phyloP scores from a whole-genome alignment of 441 rosid genomes.

The Capsella rubella region DNA sequence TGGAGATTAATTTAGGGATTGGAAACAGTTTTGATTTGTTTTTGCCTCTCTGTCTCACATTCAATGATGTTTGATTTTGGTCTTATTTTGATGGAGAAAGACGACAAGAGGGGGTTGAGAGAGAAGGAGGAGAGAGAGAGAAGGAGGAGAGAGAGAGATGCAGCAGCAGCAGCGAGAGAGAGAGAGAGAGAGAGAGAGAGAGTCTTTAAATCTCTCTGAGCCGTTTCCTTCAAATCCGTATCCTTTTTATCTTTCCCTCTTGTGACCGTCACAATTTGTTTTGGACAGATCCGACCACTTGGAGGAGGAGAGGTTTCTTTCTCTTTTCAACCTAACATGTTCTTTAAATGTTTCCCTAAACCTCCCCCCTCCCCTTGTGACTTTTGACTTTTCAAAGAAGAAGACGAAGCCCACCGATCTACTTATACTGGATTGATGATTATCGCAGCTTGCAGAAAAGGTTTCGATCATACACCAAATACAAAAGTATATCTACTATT shows the following conservation, averaged over 20 bases:
- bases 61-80: slow-evolving; percentile 26
- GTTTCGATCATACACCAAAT: not conserved
- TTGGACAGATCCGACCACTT: slow-evolving; percentile 48
- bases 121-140: slow-evolving; percentile 17
- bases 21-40: slow-evolving; percentile 11
- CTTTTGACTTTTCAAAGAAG: slow-evolving; percentile 38
- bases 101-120: slow-evolving; percentile 26
- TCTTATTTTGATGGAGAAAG: slow-evolving; percentile 26
- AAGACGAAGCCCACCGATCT: slow-evolving; percentile 23
- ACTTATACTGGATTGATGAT: not conserved
- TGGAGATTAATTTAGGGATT: slow-evolving; percentile 10
- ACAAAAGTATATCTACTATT: too few species aligned
- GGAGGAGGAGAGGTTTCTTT: not conserved
- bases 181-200: slow-evolving; percentile 9
- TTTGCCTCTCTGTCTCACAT: slow-evolving; percentile 24
- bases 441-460: too few species aligned
- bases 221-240: slow-evolving; percentile 44
- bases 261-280: slow-evolving; percentile 44
- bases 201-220: slow-evolving; percentile 24
- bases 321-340: slow-evolving; percentile 33
- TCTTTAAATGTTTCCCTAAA: slow-evolving; percentile 17
- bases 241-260: slow-evolving; percentile 44
- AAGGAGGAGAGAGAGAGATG: slow-evolving; percentile 19
- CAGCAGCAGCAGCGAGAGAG: not conserved
- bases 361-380: not conserved